Percentiles rank a stretch among this genome's conserved stretches.
Evolutionary conservation across 2,329 filamentous ascomycete species (phyloP).

Genomic region (Microsporum canis): DNA sequence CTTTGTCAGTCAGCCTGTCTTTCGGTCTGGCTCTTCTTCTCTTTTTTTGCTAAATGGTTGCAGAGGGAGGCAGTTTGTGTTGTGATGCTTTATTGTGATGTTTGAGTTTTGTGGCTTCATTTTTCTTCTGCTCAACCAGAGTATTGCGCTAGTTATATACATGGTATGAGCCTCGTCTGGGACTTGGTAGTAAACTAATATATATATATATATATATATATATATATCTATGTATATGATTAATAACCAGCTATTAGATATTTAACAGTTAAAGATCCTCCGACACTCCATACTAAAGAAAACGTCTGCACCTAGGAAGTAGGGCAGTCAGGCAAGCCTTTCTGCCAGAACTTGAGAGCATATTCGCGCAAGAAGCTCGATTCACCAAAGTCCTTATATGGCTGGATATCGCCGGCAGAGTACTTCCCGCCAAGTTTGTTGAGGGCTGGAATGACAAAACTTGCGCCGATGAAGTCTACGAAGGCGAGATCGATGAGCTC

Average conservation of each 20-base stretch:
- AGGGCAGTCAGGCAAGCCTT: slow-evolving; percentile 12
- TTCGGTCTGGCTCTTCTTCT: background rate
- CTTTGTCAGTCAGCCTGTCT: background rate
- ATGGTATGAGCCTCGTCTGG: too few species aligned
- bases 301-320: background rate
- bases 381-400: slow-evolving; percentile 22
- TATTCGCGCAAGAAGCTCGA: slow-evolving; percentile 26
- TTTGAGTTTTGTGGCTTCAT: too few species aligned
- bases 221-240: too few species aligned
- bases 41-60: background rate
- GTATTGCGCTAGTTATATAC: too few species aligned
- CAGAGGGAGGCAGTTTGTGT: too few species aligned
- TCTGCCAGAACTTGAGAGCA: slow-evolving; percentile 20
- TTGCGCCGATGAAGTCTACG: slow-evolving; percentile 16
- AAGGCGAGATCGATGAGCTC: slow-evolving; percentile 19
- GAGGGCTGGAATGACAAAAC: slow-evolving; percentile 17
- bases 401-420: slow-evolving; percentile 19
- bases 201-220: too few species aligned
- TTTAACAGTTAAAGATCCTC: too few species aligned
- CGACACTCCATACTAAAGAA: background rate
- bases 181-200: too few species aligned
- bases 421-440: slow-evolving; percentile 21
- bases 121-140: too few species aligned
- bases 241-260: too few species aligned
- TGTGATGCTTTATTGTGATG: too few species aligned